Percentiles rank a stretch among this genome's conserved stretches.
These are phyloP conservation scores for Silene vulgaris DNA, from an alignment of 179 eudicot genomes.

Conservation along the genomic window DNA sequence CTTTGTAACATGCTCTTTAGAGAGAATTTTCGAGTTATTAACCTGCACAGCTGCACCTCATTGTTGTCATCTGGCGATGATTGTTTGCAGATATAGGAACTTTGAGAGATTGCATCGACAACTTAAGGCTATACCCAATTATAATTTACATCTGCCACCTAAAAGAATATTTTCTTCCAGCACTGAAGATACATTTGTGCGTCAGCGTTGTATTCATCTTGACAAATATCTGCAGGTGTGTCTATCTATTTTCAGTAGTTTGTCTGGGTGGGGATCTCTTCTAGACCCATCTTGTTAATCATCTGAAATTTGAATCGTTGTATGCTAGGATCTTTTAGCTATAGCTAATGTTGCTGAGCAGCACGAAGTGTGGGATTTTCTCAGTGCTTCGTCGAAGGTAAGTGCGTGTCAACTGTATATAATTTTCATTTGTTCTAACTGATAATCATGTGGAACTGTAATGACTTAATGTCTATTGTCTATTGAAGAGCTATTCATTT, in stretches of 20 bases:
- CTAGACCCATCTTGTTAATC: constrained; percentile 10
- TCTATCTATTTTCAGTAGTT: constrained; percentile 14
- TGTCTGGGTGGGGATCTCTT: background rate
- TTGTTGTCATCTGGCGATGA: constrained; percentile 10
- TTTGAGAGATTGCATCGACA: constrained; percentile 95
- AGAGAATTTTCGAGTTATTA: background rate
- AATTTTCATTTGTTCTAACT: constrained; percentile 1
- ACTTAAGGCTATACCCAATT: constrained; percentile 94
- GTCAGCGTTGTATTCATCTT: constrained; percentile 94
- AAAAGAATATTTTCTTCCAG: constrained; percentile 98
- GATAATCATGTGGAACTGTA: constrained; percentile 16
- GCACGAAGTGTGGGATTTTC: constrained; percentile 99
- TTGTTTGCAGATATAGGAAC: constrained; percentile 74
- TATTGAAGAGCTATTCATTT: constrained; percentile 73
- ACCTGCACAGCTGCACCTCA: background rate
- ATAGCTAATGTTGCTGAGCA: constrained; percentile 98
- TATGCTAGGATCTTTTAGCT: constrained; percentile 79
- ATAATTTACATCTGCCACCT: constrained; percentile 91
- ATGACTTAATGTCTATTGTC: constrained; percentile 20
- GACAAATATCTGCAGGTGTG: constrained; percentile 90
- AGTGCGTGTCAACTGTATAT: constrained; percentile 15
- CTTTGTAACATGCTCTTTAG: background rate
- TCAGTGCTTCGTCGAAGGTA: constrained; percentile 89
- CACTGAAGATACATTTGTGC: constrained; percentile 97
- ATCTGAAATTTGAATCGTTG: constrained; percentile 11